phyloP scores from a whole-genome alignment of 805 yeast genomes.

The Hanseniaspora clermontiae region DNA sequence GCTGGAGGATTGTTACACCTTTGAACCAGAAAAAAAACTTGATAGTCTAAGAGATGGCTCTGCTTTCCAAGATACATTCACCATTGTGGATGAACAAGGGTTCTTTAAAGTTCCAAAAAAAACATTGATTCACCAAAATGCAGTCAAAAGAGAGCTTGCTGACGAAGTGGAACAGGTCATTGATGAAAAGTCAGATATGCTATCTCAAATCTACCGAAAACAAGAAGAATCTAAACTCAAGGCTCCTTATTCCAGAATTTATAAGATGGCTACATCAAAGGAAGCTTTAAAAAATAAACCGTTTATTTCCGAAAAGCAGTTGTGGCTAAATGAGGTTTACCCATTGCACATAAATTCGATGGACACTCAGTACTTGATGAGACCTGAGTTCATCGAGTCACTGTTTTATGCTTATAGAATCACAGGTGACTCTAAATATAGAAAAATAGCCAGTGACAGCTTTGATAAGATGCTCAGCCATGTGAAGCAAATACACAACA shows the following conservation, averaged over 20 bases:
- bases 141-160: constrained; percentile 8
- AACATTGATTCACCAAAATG: background rate
- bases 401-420: constrained; percentile 46
- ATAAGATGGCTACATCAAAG: constrained; percentile 1
- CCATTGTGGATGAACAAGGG: background rate
- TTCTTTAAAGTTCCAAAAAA: background rate
- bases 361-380: constrained; percentile 33
- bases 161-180: background rate
- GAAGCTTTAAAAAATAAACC: background rate
- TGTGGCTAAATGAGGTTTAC: constrained; percentile 24
- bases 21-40: constrained; percentile 18
- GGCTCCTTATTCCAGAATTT: background rate
- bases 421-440: constrained; percentile 48
- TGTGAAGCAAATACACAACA: constrained; percentile 26
- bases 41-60: constrained; percentile 17
- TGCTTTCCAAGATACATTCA: background rate
- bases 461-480: constrained; percentile 30
- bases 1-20: constrained; percentile 14
- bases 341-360: constrained; percentile 27
- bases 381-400: constrained; percentile 53
- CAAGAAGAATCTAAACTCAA: background rate
- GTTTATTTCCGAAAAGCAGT: background rate
- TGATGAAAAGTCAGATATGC: background rate
- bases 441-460: constrained; percentile 41
- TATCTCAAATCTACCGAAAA: background rate